Evolutionary conservation across 2,329 filamentous ascomycete species (phyloP), one percentile per base, ranked within the genome.

Genomic region (Allantophomopsis cytisporea): DNA sequence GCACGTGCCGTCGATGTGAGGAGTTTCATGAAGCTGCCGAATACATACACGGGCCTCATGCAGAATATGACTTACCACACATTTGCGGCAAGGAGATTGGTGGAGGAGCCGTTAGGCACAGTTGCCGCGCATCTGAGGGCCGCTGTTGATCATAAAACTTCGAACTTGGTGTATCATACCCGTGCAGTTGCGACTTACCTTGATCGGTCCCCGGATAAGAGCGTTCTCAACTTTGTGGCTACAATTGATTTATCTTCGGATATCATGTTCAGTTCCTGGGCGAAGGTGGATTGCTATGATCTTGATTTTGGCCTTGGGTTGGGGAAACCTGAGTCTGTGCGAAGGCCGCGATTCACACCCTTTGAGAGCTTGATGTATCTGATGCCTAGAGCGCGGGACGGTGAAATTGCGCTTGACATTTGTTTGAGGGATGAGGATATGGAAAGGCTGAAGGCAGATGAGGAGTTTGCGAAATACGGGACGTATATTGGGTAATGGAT

Each of bases 181-280:
- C 61, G 61, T 6, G 58, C 60, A 2, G 50, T 70, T 0, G 59
- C 61, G 1, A 71, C 65, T 2, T 52, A 56, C 23, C 44, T 69
- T 3, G 31, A 52, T 0, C 47, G 50, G 6, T 43, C 51, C 2
- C 40, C 52, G 0, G 63, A 66, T 39, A 65, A 63, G 41, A 52
- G 43, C 0, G 43, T 33, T 0, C 45, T 62, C n/a, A 54, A 54
- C 1, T 44, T 65, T 3, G 58, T 54, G 2, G 59, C 58, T 0
- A 51, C 46, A 4, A 39, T 65, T 2, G 56, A 66, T 21, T 45
- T 56, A 0, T 50, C 60, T 0, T 51, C 49, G 0, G 68, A 73
- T 31, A 52, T 75, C 3, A 64, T 67, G 58, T 43, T 76, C 5
- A 73, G 66, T 41, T 75, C 69, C 1, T 76, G 70, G 71, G 60